Evolutionary conservation across 495 filamentous ascomycete species (phyloP).

Genomic region (Penicillium subrubescens): DNA sequence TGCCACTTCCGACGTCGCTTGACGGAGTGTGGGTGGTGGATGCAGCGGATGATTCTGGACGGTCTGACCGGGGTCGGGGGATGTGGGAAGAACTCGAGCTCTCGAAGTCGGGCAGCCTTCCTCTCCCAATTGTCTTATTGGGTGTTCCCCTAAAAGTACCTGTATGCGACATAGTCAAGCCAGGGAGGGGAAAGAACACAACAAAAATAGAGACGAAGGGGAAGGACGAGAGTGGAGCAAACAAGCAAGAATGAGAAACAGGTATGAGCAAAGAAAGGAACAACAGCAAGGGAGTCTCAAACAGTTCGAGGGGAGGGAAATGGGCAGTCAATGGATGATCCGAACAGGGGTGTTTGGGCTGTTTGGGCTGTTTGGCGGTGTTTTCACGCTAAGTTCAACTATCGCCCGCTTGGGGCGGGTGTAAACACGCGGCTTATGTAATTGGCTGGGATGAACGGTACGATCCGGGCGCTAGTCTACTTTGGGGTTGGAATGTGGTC

Average conservation of each 20-base stretch:
- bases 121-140: slow-evolving; percentile 59
- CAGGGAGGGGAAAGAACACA: slow-evolving; percentile 22
- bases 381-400: slow-evolving; percentile 3
- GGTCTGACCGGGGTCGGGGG: slow-evolving; percentile 80
- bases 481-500: slow-evolving; percentile 4
- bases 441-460: slow-evolving; percentile 19
- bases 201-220: slow-evolving; percentile 20
- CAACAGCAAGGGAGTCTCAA: slow-evolving; percentile 24
- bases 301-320: slow-evolving; percentile 16
- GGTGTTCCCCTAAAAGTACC: slow-evolving; percentile 51
- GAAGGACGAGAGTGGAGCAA: slow-evolving; percentile 19
- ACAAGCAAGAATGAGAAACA: slow-evolving; percentile 19
- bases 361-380: slow-evolving; percentile 3
- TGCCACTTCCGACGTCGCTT: slow-evolving; percentile 53
- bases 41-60: slow-evolving; percentile 63
- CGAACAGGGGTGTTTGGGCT: slow-evolving; percentile 32
- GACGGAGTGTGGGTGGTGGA: slow-evolving; percentile 58
- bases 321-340: slow-evolving; percentile 31
- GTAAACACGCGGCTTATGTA: slow-evolving; percentile 29
- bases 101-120: slow-evolving; percentile 67
- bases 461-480: slow-evolving; percentile 23
- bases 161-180: slow-evolving; percentile 58
- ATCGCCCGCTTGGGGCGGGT: slow-evolving; percentile 10
- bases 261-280: slow-evolving; percentile 21
- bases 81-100: slow-evolving; percentile 72